Conservation (phyloP, 148 eudicot species). For the Fagopyrum esculentum region DNA sequence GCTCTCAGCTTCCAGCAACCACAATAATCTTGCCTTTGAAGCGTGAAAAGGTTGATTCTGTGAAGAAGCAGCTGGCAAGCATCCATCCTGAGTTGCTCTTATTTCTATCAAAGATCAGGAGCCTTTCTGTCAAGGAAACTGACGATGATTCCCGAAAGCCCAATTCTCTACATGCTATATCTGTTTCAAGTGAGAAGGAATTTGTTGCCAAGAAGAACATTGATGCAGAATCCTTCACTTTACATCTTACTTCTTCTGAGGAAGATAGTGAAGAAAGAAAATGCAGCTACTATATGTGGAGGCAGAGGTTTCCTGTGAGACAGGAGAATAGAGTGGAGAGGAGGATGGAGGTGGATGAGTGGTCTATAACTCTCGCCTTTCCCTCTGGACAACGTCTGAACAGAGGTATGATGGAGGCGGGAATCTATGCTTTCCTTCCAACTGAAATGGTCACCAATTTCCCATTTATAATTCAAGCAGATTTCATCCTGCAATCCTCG, state of each 20-base stretch:
- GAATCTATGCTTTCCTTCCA: slow-evolving; percentile 62
- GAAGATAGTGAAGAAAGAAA: slow-evolving; percentile 21
- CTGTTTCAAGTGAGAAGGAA: slow-evolving; percentile 46
- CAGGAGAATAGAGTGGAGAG: slow-evolving; percentile 37
- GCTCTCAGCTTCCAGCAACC: slow-evolving; percentile 20
- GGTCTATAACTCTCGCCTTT: slow-evolving; percentile 58
- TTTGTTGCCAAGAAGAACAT: slow-evolving; percentile 35
- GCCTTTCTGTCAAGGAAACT: slow-evolving; percentile 22
- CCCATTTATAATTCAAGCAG: slow-evolving; percentile 65
- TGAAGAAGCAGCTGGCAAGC: slow-evolving; percentile 27
- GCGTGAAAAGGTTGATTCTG: slow-evolving; percentile 31
- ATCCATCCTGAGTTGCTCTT: slow-evolving; percentile 38
- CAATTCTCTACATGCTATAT: slow-evolving; percentile 40
- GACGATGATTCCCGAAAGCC: not conserved
- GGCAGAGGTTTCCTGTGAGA: slow-evolving; percentile 59
- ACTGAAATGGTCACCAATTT: slow-evolving; percentile 68
- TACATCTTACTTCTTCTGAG: slow-evolving; percentile 43
- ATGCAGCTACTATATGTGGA: slow-evolving; percentile 66
- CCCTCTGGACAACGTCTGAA: slow-evolving; percentile 50
- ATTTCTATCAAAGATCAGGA: slow-evolving; percentile 27
- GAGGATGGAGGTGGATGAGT: slow-evolving; percentile 55
- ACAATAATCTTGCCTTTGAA: slow-evolving; percentile 40
- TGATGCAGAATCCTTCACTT: slow-evolving; percentile 47
- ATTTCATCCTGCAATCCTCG: slow-evolving; percentile 63
- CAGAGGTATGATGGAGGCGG: slow-evolving; percentile 37